These are phyloP conservation scores for Ceratocystis cubensis DNA, from an alignment of 2,329 filamentous ascomycete genomes.

Conservation along the genomic window DNA sequence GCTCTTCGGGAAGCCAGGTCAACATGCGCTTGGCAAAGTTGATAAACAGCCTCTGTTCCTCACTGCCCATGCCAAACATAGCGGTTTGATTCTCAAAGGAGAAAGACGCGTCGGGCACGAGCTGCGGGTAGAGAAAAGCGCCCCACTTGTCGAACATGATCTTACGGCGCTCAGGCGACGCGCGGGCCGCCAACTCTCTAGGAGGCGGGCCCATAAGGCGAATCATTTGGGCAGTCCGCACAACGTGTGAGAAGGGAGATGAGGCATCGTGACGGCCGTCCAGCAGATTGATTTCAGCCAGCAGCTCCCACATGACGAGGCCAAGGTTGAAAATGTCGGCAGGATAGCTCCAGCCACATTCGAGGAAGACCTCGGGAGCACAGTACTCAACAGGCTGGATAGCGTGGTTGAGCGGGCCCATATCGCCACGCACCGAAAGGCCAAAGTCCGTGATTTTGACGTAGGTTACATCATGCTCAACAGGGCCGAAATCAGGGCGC, in stretches of 20 bases:
- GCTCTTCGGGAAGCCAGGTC: conserved; percentile 26
- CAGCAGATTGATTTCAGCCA: conserved; percentile 26
- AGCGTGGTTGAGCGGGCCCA: conserved; percentile 23
- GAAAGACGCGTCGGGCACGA: conserved; percentile 18
- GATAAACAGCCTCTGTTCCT: conserved; percentile 25
- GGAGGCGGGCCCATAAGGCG: conserved; percentile 26
- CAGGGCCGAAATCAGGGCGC: conserved; percentile 23
- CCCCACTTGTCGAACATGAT: conserved; percentile 20
- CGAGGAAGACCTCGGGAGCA: conserved; percentile 27
- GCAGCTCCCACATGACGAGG: conserved; percentile 27
- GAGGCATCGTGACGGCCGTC: conserved; percentile 21
- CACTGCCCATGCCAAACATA: conserved; percentile 20
- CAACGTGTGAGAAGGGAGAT: conserved; percentile 24
- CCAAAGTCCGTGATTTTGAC: conserved; percentile 26
- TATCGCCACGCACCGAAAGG: conserved; percentile 24
- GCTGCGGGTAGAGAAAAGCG: conserved; percentile 13
- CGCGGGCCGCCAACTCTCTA: conserved; percentile 23
- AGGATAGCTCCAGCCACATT: conserved; percentile 27
- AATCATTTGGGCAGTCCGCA: conserved; percentile 27
- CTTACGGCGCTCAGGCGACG: conserved; percentile 16
- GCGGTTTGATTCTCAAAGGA: conserved; percentile 17
- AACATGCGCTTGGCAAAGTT: conserved; percentile 27
- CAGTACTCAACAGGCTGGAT: conserved; percentile 27
- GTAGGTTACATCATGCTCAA: conserved; percentile 22
- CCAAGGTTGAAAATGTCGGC: conserved; percentile 26